These are phyloP conservation scores for Penicillium brevicompactum DNA, from an alignment of 2,329 filamentous ascomycete species.

Conservation along the genomic window DNA sequence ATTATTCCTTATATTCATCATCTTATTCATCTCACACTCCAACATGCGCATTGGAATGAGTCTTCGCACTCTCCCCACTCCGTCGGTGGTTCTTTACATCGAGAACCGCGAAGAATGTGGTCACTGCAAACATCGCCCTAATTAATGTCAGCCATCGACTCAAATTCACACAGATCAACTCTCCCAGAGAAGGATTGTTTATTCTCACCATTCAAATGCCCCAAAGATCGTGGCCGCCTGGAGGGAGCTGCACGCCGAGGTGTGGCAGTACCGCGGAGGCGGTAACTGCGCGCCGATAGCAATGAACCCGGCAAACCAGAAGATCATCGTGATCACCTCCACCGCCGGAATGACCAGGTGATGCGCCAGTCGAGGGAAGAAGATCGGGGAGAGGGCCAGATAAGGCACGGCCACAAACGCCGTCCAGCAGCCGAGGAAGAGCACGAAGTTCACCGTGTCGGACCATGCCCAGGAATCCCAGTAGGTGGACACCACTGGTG, in stretches of 20 bases:
- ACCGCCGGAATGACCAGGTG: slow-evolving; percentile 66
- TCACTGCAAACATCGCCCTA: slow-evolving; percentile 51
- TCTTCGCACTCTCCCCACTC: slow-evolving; percentile 23
- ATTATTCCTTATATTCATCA: not conserved
- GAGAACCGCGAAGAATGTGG: slow-evolving; percentile 52
- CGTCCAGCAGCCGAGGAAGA: slow-evolving; percentile 79
- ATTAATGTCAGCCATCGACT: not conserved
- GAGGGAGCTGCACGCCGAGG: slow-evolving; percentile 59
- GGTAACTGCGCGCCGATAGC: slow-evolving; percentile 70
- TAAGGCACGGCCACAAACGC: slow-evolving; percentile 68
- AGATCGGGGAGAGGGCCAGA: slow-evolving; percentile 67
- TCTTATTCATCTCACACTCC: slow-evolving; percentile 13
- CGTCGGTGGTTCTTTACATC: slow-evolving; percentile 48
- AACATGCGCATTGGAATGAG: slow-evolving; percentile 26
- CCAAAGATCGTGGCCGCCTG: slow-evolving; percentile 56
- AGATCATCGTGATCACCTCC: slow-evolving; percentile 74
- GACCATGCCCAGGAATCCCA: slow-evolving; percentile 51
- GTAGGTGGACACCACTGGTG: slow-evolving; percentile 59
- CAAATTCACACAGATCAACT: not conserved
- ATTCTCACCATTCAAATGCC: slow-evolving; percentile 50
- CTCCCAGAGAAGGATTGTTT: no score
- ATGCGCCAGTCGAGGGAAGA: slow-evolving; percentile 63
- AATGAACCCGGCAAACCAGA: slow-evolving; percentile 88
- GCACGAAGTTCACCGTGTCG: slow-evolving; percentile 69
- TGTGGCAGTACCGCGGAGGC: slow-evolving; percentile 56